Base-by-base conservation (phyloP, 2,329 filamentous ascomycete species). In the Epichloe gansuensis region DNA sequence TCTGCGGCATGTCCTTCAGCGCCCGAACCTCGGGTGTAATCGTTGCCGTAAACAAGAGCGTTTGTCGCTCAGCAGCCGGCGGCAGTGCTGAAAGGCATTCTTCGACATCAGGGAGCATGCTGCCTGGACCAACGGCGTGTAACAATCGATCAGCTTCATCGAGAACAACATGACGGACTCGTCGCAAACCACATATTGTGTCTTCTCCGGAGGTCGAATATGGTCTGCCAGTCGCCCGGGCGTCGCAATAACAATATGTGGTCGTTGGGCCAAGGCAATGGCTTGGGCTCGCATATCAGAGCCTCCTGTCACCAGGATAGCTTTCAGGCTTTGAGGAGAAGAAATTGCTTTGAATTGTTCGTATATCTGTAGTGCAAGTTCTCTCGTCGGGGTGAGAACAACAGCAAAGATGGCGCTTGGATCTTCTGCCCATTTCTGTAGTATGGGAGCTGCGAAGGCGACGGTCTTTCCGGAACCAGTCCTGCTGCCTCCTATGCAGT, bases 381-480 rank as follows among this genome's bases (percentile, higher is more conserved):
- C 93, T 61, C 85, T 80, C 6, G 89, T 95, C 21, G 90, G 91
- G 8, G 93, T 98, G 62, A 98, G 72, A 13, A 98, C 81, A 5
- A 98, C 73, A 2, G 82, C 91, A 67, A 88, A 98, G 61, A 97
- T 91, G 44, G 89, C 93, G 54, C 85, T 85, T 1, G 93, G 93
- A 71, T 98, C 91, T 63, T 90, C 80, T 2, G 91, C 83, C 90
- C 91, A 97, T 68, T 85, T 86, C 66, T 97, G 91, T 57, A 98
- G 73, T 55, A 98, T 95, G 0, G 93, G 93, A 9, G 91, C 89
- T 1, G 91, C 88, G 68, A 98, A 98, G 1, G 93, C 91, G 44
- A 97, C 84, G 3, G 93, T 98, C 73, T 98, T 98, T 70, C 93
- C 93, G 12, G 91, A 96, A 74, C 93, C 93, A 0, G 93, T 98